phyloP scores from a whole-genome alignment of 371 early-diverging fungal genomes.

The Rhizopus microsporus region DNA sequence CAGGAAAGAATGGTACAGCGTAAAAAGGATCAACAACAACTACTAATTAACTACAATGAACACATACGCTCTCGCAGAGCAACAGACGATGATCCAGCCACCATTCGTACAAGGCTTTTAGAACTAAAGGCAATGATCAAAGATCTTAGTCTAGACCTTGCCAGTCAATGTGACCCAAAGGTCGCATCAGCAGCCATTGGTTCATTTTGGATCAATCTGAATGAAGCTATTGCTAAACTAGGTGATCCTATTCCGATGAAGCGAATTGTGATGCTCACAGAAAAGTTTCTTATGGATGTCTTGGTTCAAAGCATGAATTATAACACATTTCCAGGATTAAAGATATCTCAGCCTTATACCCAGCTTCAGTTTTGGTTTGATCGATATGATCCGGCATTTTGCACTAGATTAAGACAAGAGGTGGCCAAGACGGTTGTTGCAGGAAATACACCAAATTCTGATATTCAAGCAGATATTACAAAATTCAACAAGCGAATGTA shows the following conservation, averaged over 20 bases:
- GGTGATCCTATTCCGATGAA: conserved; percentile 41
- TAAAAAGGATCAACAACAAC: conserved; percentile 32
- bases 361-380: conserved; percentile 34
- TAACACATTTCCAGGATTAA: conserved; percentile 37
- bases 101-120: conserved; percentile 48
- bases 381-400: conserved; percentile 25
- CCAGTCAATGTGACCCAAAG: conserved; percentile 42
- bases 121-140: conserved; percentile 52
- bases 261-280: conserved; percentile 59
- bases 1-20: conserved; percentile 21
- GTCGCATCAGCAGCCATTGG: conserved; percentile 43
- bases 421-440: conserved; percentile 39
- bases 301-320: conserved; percentile 46
- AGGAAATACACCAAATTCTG: conserved; percentile 21
- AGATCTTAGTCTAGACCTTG: conserved; percentile 42
- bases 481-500: conserved; percentile 42
- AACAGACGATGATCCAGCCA: conserved; percentile 54
- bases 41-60: conserved; percentile 53
- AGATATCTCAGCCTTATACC: conserved; percentile 27
- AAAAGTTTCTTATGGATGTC: conserved; percentile 59
- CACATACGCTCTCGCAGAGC: conserved; percentile 56
- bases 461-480: conserved; percentile 29
- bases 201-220: conserved; percentile 44
- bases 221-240: conserved; percentile 30
- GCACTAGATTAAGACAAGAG: conserved; percentile 45